Evolutionary conservation across 1,284 basidiomycete genomes (phyloP).

Genomic region (Apiotrichum montevideense): DNA sequence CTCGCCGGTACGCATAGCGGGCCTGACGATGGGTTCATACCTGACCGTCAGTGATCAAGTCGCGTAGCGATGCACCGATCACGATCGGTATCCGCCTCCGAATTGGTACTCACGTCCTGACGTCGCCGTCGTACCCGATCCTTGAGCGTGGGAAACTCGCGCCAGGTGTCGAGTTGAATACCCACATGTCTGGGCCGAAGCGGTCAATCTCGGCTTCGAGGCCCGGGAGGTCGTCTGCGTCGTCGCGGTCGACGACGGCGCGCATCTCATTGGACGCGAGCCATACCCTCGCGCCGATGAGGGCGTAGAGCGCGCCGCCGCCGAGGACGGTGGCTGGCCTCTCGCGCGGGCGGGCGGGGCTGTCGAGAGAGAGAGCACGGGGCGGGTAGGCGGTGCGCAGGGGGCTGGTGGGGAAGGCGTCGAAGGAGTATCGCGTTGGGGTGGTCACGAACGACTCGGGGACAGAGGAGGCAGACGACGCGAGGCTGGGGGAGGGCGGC

Average conservation of each 20-base stretch:
- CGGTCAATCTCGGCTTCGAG: not conserved
- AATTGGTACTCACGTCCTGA: slow-evolving; percentile 25
- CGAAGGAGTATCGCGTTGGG: not conserved
- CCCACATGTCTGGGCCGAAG: slow-evolving; percentile 35
- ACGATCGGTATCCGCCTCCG: not conserved
- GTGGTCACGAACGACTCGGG: not conserved
- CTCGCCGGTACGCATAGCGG: slow-evolving; percentile 19
- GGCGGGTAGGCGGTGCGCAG: not conserved
- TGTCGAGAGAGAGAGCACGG: not conserved
- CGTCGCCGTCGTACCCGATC: slow-evolving; percentile 33
- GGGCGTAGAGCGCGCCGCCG: slow-evolving; percentile 37
- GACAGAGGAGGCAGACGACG: not conserved
- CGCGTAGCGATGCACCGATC: not conserved
- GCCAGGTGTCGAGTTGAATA: slow-evolving; percentile 22
- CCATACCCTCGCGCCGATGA: slow-evolving; percentile 37
- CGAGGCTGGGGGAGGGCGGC: not conserved
- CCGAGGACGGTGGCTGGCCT: slow-evolving; percentile 42
- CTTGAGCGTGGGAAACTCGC: slow-evolving; percentile 23
- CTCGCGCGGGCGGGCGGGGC: not conserved
- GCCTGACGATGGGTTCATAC: slow-evolving; percentile 26
- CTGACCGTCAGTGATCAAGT: too few relatives aligned
- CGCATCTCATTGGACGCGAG: slow-evolving; percentile 19
- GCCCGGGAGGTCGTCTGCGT: not conserved
- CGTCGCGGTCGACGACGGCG: slow-evolving; percentile 25
- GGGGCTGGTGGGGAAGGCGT: not conserved